Conservation (phyloP, 257 asterid species). For the Nicotiana otophora region DNA sequence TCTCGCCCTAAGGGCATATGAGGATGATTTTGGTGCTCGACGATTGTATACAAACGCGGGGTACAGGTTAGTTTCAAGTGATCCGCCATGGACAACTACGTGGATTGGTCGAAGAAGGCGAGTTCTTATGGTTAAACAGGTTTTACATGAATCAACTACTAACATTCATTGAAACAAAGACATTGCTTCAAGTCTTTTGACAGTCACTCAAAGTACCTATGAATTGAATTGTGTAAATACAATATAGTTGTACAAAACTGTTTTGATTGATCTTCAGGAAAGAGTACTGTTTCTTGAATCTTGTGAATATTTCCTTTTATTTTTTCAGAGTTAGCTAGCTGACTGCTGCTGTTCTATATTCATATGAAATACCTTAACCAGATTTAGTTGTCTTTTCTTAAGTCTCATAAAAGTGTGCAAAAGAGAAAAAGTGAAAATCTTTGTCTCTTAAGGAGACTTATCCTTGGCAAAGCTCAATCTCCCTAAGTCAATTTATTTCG, state of each 20-base stretch:
- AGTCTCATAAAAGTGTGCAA: not conserved
- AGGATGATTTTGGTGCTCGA: slow-evolving; percentile 74
- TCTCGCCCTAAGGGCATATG: slow-evolving; percentile 73
- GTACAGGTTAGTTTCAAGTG: slow-evolving; percentile 55
- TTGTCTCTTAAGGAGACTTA: not conserved
- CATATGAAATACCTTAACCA: not conserved
- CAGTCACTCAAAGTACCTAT: not conserved
- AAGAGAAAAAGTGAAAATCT: not conserved
- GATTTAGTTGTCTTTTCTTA: not conserved
- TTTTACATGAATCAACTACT: not conserved
- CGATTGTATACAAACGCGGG: slow-evolving; percentile 69
- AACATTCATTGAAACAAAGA: not conserved
- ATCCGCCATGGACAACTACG: slow-evolving; percentile 60
- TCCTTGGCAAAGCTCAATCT: not conserved
- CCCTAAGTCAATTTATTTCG: not conserved
- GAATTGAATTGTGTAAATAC: not conserved
- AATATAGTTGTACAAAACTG: not conserved
- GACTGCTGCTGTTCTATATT: not conserved
- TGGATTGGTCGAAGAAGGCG: slow-evolving; percentile 85
- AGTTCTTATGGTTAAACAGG: slow-evolving; percentile 55
- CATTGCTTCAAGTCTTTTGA: not conserved
- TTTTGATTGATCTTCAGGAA: not conserved
- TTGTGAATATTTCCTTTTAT: not conserved
- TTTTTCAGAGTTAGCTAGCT: not conserved
- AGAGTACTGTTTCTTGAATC: not conserved